Evolutionary conservation across 345 rosid genomes (phyloP), one percentile per base, ranked within the genome.

Genomic region (Arabis hirsuta): DNA sequence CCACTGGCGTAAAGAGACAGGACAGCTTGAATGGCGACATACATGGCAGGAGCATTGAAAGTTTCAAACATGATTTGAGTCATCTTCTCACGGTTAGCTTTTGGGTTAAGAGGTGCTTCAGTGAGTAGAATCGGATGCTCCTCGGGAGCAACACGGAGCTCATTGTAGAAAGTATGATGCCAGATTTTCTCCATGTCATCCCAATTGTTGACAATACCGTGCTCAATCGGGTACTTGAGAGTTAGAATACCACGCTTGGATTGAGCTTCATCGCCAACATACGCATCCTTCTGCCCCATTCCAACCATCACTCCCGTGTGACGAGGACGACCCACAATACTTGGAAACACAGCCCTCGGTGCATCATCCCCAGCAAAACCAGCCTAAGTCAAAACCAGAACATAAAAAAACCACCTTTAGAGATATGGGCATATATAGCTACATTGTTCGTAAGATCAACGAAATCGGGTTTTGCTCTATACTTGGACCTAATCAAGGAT

Each of bases 331-430:
- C 93, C 96, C 11, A 90, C 91, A 46, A 90, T 90, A 73, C 96
- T 90, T 46, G 96, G 94, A 73, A 90, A 90, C 53, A 90, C 97
- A n/a, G 92, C 97, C 63, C 94, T 74, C 9, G 92, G 94, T 58
- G 94, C 94, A 81, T 90, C 97, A 75, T 90, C 97, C n/a, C 97
- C 97, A 53, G 97, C 97, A 76, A 90, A 90, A 79, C 97, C 95
- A 79, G 97, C 97, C 97, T 90, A 90, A 81, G 48, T 90, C 90
- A 50, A 83, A 83, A 84, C 46, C 58, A 73, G 2, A 73, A 55
- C 65, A 46, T 46, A 10, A 50, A 51, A 43, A 51, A 43, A 41
- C 46, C 36, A 61, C n/a, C 43, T 62, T 22, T 42, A 61, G 39
- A 67, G 38, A 69, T 69, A 3, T 8, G 34, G 7, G 44, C 8